phyloP scores from a whole-genome alignment of 345 rosid genomes.

The Arabidopsis thaliana region TAIR10.1 NC_003076.8:15332001-15332500 shows the following conservation, averaged over 20 bases:
- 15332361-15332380: neutral
- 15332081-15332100: slow-evolving; percentile 48
- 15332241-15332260: slow-evolving; percentile 80
- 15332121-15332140: neutral
- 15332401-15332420: slow-evolving; percentile 74
- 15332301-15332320: slow-evolving; percentile 60
- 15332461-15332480: slow-evolving; percentile 89
- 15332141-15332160: neutral
- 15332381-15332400: slow-evolving; percentile 59
- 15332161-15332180: slow-evolving; percentile 84
- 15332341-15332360: neutral
- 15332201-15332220: slow-evolving; percentile 54
- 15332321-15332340: neutral
- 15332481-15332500: slow-evolving; percentile 66
- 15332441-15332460: slow-evolving; percentile 79
- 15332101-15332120: slow-evolving; percentile 3
- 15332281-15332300: slow-evolving; percentile 75
- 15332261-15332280: slow-evolving; percentile 81
- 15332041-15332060: slow-evolving; percentile 69
- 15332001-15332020: slow-evolving; percentile 94
- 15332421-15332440: slow-evolving; percentile 91
- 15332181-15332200: slow-evolving; percentile 75
- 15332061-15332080: slow-evolving; percentile 65
- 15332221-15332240: slow-evolving; percentile 80
- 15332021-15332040: slow-evolving; percentile 63